These are phyloP conservation scores for Globisporangium takayamanum DNA, from an alignment of 352 stramenopile genomes.

Conservation along the genomic window DNA sequence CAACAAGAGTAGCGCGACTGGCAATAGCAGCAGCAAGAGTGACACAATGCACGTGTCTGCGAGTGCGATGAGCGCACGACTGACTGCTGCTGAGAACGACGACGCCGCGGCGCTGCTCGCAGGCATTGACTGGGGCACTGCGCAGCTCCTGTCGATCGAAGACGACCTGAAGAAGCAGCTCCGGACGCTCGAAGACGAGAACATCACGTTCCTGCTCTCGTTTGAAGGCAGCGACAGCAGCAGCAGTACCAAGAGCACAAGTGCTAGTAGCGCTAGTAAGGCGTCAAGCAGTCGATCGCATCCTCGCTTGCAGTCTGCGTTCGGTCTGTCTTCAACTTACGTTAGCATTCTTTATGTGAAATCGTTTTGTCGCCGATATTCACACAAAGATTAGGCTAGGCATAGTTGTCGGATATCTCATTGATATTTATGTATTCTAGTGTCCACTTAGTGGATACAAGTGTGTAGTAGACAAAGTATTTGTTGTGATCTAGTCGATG, in stretches of 20 bases:
- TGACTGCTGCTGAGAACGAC: slow-evolving; percentile 51
- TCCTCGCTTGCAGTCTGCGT: too few species aligned
- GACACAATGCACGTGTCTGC: background rate
- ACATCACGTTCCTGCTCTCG: slow-evolving; percentile 66
- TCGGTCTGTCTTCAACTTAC: too few species aligned
- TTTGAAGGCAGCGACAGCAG: slow-evolving; percentile 29
- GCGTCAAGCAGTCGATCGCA: slow-evolving; percentile 36
- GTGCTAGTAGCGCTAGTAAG: background rate
- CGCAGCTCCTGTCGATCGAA: slow-evolving; percentile 42
- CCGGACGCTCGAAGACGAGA: slow-evolving; percentile 56
- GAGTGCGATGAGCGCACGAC: slow-evolving; percentile 15
- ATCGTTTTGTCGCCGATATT: too few species aligned
- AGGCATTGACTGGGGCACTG: slow-evolving; percentile 55
- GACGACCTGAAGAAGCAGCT: slow-evolving; percentile 50
- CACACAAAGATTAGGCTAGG: too few species aligned
- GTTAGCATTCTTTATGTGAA: too few species aligned
- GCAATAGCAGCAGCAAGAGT: slow-evolving; percentile 2
- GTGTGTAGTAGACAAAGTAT: too few species aligned
- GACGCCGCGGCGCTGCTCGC: slow-evolving; percentile 45
- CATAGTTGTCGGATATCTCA: too few species aligned
- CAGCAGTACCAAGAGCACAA: too few species aligned
- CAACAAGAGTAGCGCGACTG: slow-evolving; percentile 12
- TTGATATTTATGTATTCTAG: too few species aligned
- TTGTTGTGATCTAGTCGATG: too few species aligned
- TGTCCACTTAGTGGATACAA: too few species aligned